phyloP scores from a whole-genome alignment of 805 yeast genomes.

The Candida insectorum region DNA sequence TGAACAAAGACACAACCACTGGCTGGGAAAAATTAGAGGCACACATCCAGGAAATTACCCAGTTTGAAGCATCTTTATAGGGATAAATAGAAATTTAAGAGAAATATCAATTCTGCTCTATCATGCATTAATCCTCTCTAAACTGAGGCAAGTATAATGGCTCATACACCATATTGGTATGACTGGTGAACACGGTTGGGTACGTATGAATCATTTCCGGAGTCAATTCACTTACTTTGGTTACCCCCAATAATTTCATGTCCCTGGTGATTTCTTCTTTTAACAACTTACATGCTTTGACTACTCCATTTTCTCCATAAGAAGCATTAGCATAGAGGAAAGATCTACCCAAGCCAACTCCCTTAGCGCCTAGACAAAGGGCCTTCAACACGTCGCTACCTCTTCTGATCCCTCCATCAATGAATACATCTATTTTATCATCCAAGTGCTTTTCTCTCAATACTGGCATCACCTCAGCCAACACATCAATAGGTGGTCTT shows the following conservation, averaged over 20 bases:
- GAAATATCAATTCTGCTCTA: background rate
- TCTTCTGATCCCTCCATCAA: slow-evolving; percentile 70
- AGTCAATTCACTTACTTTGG: slow-evolving; percentile 48
- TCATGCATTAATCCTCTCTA: slow-evolving; percentile 2
- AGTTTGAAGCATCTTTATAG: no score
- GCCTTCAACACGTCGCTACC: slow-evolving; percentile 68
- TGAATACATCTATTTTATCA: slow-evolving; percentile 47
- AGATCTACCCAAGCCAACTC: slow-evolving; percentile 69
- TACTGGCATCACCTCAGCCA: slow-evolving; percentile 65
- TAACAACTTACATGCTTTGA: slow-evolving; percentile 55
- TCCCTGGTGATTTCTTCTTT: slow-evolving; percentile 72
- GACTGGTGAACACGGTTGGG: slow-evolving; percentile 22
- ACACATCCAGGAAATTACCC: slow-evolving; percentile 40
- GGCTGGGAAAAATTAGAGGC: slow-evolving; percentile 27
- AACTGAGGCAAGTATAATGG: slow-evolving; percentile 14
- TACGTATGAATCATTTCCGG: slow-evolving; percentile 27
- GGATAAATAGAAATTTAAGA: background rate
- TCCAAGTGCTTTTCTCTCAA: slow-evolving; percentile 44
- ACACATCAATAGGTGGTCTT: slow-evolving; percentile 69
- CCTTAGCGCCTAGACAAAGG: slow-evolving; percentile 64
- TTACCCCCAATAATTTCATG: slow-evolving; percentile 78
- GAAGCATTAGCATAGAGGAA: slow-evolving; percentile 60
- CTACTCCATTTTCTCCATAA: slow-evolving; percentile 64
- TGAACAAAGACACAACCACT: slow-evolving; percentile 32
- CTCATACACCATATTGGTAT: slow-evolving; percentile 12